Conservation (phyloP, 2,329 filamentous ascomycete species). For the Aspergillus latus region DNA sequence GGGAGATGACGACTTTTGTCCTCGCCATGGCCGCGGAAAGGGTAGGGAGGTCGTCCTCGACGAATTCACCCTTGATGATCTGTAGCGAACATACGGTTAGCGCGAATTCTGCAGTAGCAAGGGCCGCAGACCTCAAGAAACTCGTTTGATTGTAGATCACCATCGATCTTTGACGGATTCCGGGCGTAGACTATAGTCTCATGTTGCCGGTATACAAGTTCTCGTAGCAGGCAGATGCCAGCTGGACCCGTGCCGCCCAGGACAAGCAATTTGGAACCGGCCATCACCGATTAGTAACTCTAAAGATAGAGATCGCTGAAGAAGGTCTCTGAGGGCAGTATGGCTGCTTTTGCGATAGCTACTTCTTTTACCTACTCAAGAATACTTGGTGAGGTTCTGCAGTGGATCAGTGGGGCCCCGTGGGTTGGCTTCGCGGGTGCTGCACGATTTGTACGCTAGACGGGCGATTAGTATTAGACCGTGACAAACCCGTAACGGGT, state of each 20-base stretch:
- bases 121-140: neutral
- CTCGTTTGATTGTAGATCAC: neutral
- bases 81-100: neutral
- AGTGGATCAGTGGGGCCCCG: too few relatives aligned
- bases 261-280: slow-evolving; percentile 4
- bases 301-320: too few relatives aligned
- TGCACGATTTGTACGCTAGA: too few relatives aligned
- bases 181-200: slow-evolving; percentile 4
- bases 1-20: slow-evolving; percentile 1
- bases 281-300: neutral
- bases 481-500: too few relatives aligned
- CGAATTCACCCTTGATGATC: slow-evolving; percentile 4
- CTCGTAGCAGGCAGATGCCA: slow-evolving; percentile 6
- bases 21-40: slow-evolving; percentile 3
- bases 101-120: neutral
- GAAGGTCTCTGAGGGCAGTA: too few relatives aligned
- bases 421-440: too few relatives aligned
- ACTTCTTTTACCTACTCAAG: too few relatives aligned
- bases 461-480: too few relatives aligned
- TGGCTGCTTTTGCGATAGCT: too few relatives aligned
- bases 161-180: slow-evolving; percentile 7
- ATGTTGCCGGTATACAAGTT: slow-evolving; percentile 1
- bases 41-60: neutral
- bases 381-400: too few relatives aligned
- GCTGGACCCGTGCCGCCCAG: slow-evolving; percentile 8